phyloP scores from a whole-genome alignment of 768 basidiomycete genomes.

The Psilocybe sp. region DNA sequence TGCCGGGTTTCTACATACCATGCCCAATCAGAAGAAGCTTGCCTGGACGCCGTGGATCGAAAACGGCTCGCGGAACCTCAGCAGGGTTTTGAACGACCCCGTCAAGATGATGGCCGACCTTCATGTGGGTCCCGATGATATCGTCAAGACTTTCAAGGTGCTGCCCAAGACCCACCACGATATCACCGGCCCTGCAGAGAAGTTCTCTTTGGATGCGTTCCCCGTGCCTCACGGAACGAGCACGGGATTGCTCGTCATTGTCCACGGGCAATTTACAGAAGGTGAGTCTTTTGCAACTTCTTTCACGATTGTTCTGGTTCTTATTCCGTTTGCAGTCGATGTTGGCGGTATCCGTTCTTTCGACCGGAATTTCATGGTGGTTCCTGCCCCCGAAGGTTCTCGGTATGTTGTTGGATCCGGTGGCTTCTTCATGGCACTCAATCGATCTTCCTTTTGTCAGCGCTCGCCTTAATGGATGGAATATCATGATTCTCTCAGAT shows the following conservation, averaged over 20 bases:
- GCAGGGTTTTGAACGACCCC: slow-evolving; percentile 55
- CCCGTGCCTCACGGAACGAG: slow-evolving; percentile 63
- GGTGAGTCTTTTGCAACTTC: slow-evolving; percentile 44
- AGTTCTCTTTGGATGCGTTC: slow-evolving; percentile 87
- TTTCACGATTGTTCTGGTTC: slow-evolving; percentile 1
- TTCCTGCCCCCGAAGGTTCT: slow-evolving; percentile 77
- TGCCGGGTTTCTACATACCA: slow-evolving; percentile 59
- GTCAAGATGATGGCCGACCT: slow-evolving; percentile 65
- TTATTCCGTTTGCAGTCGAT: slow-evolving; percentile 22
- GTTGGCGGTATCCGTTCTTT: slow-evolving; percentile 84
- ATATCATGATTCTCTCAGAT: slow-evolving; percentile 87
- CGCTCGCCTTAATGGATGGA: slow-evolving; percentile 84
- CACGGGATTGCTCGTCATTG: slow-evolving; percentile 63
- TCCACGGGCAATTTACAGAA: slow-evolving; percentile 92
- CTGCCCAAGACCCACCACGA: slow-evolving; percentile 85
- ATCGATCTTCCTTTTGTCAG: slow-evolving; percentile 30
- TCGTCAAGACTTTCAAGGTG: slow-evolving; percentile 53
- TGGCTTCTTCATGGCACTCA: not conserved
- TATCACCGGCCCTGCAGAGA: slow-evolving; percentile 70
- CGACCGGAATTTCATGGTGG: slow-evolving; percentile 87
- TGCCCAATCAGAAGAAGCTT: slow-evolving; percentile 83
- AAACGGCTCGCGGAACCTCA: slow-evolving; percentile 76
- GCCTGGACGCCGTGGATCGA: slow-evolving; percentile 75
- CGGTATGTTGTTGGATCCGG: slow-evolving; percentile 48
- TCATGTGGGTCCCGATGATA: slow-evolving; percentile 67